Conservation (phyloP, 2,329 filamentous ascomycete species). For the Paecilomyces dactylethromorphus region DNA sequence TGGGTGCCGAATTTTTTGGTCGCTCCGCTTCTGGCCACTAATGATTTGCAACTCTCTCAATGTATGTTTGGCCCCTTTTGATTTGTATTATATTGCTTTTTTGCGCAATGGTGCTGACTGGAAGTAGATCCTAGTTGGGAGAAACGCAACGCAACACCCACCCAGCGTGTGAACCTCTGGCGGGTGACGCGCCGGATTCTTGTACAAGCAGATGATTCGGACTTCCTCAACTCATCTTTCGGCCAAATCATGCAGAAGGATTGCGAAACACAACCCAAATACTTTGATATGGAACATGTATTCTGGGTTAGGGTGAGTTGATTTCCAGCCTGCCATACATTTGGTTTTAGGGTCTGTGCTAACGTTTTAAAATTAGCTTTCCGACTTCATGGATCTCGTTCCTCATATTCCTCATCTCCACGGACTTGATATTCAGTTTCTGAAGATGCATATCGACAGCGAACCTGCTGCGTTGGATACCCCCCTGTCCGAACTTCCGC, state of each 20-base stretch:
- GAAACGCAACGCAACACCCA: conserved; percentile 35
- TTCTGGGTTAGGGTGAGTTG: conserved; percentile 45
- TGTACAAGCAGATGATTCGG: conserved; percentile 34
- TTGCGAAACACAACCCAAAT: conserved; percentile 40
- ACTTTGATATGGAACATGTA: conserved; percentile 43
- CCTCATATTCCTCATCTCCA: conserved; percentile 43
- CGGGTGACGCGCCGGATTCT: conserved; percentile 40
- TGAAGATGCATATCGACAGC: conserved; percentile 35
- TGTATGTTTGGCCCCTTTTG: conserved; percentile 20
- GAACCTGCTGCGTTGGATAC: conserved; percentile 23
- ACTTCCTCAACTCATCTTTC: conserved; percentile 28
- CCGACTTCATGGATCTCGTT: conserved; percentile 45
- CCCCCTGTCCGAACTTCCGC: conserved; percentile 11
- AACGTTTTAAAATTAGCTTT: conserved; percentile 26
- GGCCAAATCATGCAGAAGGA: conserved; percentile 35
- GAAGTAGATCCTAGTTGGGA: conserved; percentile 37
- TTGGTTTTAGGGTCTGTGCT: not conserved
- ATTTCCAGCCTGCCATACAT: not conserved
- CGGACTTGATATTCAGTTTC: conserved; percentile 31
- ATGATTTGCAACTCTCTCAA: conserved; percentile 43
- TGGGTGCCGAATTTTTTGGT: conserved; percentile 46
- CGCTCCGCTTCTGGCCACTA: conserved; percentile 42
- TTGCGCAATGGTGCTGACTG: conserved; percentile 4
- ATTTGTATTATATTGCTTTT: not conserved
- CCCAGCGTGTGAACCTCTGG: conserved; percentile 42